Evolutionary conservation across 1,139 yeast species (phyloP).

Genomic region (Yamadazyma diospyri): DNA sequence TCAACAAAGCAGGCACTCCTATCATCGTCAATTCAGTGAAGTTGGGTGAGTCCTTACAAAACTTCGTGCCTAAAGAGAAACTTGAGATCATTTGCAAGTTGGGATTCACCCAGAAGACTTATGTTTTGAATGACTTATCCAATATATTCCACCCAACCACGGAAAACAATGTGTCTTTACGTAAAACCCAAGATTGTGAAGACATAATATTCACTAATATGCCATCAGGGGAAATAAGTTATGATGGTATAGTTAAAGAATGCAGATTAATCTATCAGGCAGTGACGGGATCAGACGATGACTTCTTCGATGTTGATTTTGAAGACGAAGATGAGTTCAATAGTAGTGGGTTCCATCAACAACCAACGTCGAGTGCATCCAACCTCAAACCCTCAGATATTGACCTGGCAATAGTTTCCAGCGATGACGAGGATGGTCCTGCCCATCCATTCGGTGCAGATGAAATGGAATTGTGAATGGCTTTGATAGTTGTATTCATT

Average conservation of each 20-base stretch:
- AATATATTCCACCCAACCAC: conserved; percentile 34
- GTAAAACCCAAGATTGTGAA: conserved; percentile 27
- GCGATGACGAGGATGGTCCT: conserved; percentile 30
- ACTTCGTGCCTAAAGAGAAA: conserved; percentile 77
- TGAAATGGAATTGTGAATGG: conserved; percentile 52
- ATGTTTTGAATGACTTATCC: conserved; percentile 40
- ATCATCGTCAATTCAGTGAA: conserved; percentile 71
- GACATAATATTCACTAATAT: conserved; percentile 63
- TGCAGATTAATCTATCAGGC: conserved; percentile 71
- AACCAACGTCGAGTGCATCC: conserved; percentile 10
- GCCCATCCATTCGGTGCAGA: conserved; percentile 56
- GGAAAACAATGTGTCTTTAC: conserved; percentile 31
- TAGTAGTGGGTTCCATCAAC: conserved; percentile 16
- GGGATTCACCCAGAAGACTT: conserved; percentile 73
- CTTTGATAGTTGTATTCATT: conserved; percentile 4
- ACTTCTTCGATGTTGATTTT: conserved; percentile 91
- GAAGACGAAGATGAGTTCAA: conserved; percentile 72
- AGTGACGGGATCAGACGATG: conserved; percentile 90
- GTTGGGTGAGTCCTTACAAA: conserved; percentile 79
- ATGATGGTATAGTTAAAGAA: conserved; percentile 84
- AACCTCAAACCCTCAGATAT: conserved; percentile 19
- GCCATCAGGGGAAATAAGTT: conserved; percentile 82
- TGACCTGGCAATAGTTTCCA: conserved; percentile 42
- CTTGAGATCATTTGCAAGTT: conserved; percentile 76
- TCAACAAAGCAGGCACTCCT: conserved; percentile 60